Evolutionary conservation across 2,329 filamentous ascomycete genomes (phyloP).

Genomic region (Bisporella sp.): DNA sequence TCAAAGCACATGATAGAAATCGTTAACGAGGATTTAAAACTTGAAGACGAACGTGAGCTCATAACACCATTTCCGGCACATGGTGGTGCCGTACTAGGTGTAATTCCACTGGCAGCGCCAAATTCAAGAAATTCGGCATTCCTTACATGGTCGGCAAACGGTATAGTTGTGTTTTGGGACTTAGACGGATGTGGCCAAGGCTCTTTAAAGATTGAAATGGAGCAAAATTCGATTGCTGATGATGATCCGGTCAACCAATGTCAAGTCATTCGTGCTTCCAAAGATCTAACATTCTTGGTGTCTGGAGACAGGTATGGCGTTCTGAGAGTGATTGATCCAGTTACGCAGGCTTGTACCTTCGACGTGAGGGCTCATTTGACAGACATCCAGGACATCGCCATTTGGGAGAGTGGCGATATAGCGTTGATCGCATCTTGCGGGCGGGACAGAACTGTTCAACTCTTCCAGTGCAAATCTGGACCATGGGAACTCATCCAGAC

Average conservation of each 20-base stretch:
- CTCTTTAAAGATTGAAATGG: conserved; percentile 61
- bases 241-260: conserved; percentile 51
- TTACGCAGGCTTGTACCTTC: conserved; percentile 53
- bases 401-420: conserved; percentile 55
- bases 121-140: conserved; percentile 64
- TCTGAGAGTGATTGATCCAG: conserved; percentile 58
- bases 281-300: conserved; percentile 60
- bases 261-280: conserved; percentile 51
- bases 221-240: conserved; percentile 48
- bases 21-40: conserved; percentile 19
- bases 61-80: conserved; percentile 53
- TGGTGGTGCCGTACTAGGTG: conserved; percentile 63
- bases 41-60: conserved; percentile 29
- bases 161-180: conserved; percentile 78
- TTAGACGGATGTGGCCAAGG: conserved; percentile 61
- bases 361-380: conserved; percentile 80
- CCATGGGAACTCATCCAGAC: conserved; percentile 79
- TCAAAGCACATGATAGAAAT: conserved; percentile 69
- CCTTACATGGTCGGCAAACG: conserved; percentile 81
- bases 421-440: conserved; percentile 75
- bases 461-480: conserved; percentile 60
- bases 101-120: conserved; percentile 55
- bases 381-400: conserved; percentile 75
- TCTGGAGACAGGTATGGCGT: conserved; percentile 84
- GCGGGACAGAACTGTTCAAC: conserved; percentile 83